Conservation (phyloP, 371 early-diverging fungal genomes). For the Coemansia sp. region DNA sequence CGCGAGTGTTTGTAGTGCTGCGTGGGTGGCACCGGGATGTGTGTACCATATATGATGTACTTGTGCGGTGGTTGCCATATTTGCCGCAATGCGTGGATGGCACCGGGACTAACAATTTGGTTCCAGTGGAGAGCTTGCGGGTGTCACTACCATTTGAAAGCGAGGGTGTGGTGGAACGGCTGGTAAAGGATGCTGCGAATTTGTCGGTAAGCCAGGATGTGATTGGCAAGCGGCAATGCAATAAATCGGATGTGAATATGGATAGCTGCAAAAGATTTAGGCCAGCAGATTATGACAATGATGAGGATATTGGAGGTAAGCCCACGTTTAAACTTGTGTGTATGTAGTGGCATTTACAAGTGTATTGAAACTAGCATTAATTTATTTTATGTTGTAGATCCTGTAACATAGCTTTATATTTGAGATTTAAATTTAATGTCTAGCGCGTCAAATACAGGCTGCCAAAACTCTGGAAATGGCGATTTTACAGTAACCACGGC, state of each 20-base stretch:
- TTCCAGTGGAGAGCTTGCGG: neutral
- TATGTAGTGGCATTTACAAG: too few relatives aligned
- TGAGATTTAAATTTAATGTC: conserved; percentile 15
- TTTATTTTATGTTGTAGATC: too few relatives aligned
- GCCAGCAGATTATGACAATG: conserved; percentile 5
- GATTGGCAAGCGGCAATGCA: neutral
- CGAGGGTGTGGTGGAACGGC: neutral
- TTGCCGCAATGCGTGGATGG: conserved; percentile 33
- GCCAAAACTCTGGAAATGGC: conserved; percentile 41
- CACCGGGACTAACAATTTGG: neutral
- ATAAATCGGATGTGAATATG: neutral
- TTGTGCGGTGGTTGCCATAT: conserved; percentile 25
- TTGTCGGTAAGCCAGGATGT: neutral
- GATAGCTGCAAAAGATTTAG: neutral
- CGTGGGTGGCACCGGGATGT: conserved; percentile 28
- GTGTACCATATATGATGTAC: conserved; percentile 4
- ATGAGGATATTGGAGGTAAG: conserved; percentile 23
- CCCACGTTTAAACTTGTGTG: too few relatives aligned
- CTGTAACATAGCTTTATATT: neutral
- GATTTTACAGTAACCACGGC: conserved; percentile 19
- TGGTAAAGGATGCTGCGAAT: neutral
- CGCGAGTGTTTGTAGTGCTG: conserved; percentile 24
- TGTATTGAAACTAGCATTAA: too few relatives aligned
- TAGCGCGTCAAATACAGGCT: conserved; percentile 17
- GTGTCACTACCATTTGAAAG: conserved; percentile 6